phyloP scores from a whole-genome alignment of 352 stramenopile species.

The Phytophthora macrochlamydospora region DNA sequence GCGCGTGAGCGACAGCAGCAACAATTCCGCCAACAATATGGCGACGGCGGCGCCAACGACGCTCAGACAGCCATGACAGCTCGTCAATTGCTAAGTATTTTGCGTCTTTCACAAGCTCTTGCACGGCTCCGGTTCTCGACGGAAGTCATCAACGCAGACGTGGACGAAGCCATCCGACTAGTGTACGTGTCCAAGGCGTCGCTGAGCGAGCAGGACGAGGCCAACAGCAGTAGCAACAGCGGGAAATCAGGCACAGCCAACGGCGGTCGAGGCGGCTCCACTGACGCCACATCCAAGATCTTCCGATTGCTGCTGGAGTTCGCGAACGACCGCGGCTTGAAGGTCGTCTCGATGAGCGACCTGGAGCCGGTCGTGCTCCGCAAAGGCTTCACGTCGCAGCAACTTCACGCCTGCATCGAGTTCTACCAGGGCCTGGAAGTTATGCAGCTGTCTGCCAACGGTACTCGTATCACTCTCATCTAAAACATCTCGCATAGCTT shows the following conservation, averaged over 20 bases:
- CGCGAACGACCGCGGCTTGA: conserved; percentile 69
- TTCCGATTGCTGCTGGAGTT: conserved; percentile 97
- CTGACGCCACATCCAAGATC: conserved; percentile 95
- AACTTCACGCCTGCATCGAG: conserved; percentile 94
- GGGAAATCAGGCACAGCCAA: conserved; percentile 20
- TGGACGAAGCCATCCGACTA: conserved; percentile 97
- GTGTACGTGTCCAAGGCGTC: conserved; percentile 98
- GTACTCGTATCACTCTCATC: conserved; percentile 83
- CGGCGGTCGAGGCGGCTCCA: conserved; percentile 40
- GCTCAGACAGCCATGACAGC: conserved; percentile 99
- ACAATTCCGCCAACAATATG: conserved; percentile 41
- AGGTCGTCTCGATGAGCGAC: conserved; percentile 84
- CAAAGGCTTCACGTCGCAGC: conserved; percentile 96
- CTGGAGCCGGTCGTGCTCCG: conserved; percentile 95
- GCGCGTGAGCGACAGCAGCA: conserved; percentile 68
- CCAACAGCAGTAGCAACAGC: conserved; percentile 32
- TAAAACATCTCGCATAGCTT: neutral
- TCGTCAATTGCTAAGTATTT: conserved; percentile 98
- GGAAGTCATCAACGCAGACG: conserved; percentile 96
- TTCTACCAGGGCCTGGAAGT: conserved; percentile 93
- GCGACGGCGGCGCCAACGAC: conserved; percentile 65
- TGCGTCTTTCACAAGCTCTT: conserved; percentile 97
- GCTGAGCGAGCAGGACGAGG: conserved; percentile 89
- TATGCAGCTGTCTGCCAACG: conserved; percentile 77
- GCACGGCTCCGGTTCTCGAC: conserved; percentile 96